Percentiles rank a stretch among this genome's conserved stretches.
Conservation (phyloP, 345 rosid genomes). For the Citrus australasica region DNA sequence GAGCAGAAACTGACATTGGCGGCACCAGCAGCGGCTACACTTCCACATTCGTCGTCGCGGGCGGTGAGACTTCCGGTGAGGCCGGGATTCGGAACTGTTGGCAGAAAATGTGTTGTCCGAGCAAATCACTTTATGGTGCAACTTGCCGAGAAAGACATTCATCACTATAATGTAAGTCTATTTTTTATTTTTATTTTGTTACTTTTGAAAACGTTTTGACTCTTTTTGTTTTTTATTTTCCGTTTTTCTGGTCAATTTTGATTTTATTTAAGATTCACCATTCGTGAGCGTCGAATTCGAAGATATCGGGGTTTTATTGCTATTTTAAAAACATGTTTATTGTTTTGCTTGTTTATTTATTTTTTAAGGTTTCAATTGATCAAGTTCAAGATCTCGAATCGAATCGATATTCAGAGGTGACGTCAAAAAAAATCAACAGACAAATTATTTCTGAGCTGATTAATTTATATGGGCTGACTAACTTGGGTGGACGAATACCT, state of each 20-base stretch:
- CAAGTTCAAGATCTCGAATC: conserved; percentile 8
- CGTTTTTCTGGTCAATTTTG: background rate
- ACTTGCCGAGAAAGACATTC: conserved; percentile 42
- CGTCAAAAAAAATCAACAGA: conserved; percentile 43
- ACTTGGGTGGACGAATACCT: conserved; percentile 31
- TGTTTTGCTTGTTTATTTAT: background rate
- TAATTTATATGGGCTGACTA: conserved; percentile 10
- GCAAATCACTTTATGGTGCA: conserved; percentile 72
- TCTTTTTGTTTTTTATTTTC: background rate
- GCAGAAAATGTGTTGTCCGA: conserved; percentile 34
- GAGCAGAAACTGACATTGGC: conserved; percentile 12
- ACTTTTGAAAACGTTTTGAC: background rate
- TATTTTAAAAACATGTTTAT: too few relatives aligned
- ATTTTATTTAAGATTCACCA: background rate
- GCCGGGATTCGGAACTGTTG: conserved; percentile 48
- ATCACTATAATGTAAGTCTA: conserved; percentile 57
- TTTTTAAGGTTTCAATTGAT: conserved; percentile 44
- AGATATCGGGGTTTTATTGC: too few relatives aligned
- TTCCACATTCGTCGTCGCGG: conserved; percentile 45
- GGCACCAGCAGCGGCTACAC: conserved; percentile 12
- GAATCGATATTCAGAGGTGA: conserved; percentile 24
- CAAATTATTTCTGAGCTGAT: conserved; percentile 29
- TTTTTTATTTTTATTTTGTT: background rate
- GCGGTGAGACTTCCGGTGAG: conserved; percentile 24
- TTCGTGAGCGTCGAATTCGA: background rate